Evolutionary conservation across 2,329 filamentous ascomycete species (phyloP).

Genomic region (Coleophoma crateriformis): DNA sequence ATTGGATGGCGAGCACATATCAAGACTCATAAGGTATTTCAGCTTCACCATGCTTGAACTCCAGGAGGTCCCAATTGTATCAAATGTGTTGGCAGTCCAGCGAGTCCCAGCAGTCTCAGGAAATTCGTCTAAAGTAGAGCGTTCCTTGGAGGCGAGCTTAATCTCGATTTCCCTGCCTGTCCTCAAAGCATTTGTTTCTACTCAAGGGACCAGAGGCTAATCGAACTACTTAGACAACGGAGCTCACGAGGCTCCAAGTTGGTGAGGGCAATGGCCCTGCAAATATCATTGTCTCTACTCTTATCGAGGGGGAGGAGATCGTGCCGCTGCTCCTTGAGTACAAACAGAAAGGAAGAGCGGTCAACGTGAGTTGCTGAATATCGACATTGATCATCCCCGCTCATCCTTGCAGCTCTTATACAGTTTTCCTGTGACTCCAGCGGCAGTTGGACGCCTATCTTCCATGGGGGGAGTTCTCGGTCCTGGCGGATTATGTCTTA

Average conservation of each 20-base stretch:
- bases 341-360: constrained; percentile 42
- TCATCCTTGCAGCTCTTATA: constrained; percentile 37
- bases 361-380: constrained; percentile 45
- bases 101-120: neutral
- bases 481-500: constrained; percentile 50
- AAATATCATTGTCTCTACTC: constrained; percentile 67
- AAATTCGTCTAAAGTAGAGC: neutral
- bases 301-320: constrained; percentile 68
- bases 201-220: too few species aligned
- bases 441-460: constrained; percentile 54
- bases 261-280: constrained; percentile 38
- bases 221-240: constrained; percentile 45
- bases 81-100: too few species aligned
- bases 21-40: constrained; percentile 72
- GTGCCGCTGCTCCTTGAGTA: constrained; percentile 54
- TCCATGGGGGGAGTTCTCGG: constrained; percentile 50
- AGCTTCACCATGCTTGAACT: too few species aligned
- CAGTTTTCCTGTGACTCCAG: constrained; percentile 62
- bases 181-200: too few species aligned
- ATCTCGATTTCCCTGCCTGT: too few species aligned
- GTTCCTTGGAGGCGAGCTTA: too few species aligned
- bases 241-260: constrained; percentile 66
- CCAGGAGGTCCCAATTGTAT: neutral
- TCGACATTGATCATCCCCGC: neutral
- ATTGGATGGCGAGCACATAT: constrained; percentile 72